Base-by-base conservation (phyloP, 257 asterid genomes). In the Ilex aquifolium region DNA sequence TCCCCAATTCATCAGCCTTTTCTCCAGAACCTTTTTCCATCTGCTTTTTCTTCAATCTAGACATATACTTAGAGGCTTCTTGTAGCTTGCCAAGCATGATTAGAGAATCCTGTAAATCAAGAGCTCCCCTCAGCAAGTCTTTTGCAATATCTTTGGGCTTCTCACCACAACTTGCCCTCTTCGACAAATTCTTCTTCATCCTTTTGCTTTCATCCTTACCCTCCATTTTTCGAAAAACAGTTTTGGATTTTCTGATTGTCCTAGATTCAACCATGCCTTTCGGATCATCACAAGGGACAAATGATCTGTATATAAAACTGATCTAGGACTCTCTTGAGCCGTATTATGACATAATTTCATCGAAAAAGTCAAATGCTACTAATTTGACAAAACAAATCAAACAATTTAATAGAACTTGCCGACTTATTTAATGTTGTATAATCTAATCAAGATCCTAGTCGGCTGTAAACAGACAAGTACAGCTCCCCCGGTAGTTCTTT, bases 261-360 rank as follows among this genome's bases (percentile, higher is more conserved):
- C 74, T 82, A 9, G 84, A 71, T 42, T 88, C 95, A 56, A 60
- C 82, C 44, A 88, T 82, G 7, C 96, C 96, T 71, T 75, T 86
- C 2, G 92, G 85, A 69, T 82, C 95, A 63, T 81, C 88, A 39
- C 96, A 88, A 7, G 85, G 76, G 78, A 88, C 74, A 16, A 88
- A 82, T 40, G 95, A 82, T 81, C 90, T 75, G 64, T 82, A 83
- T 82, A 83, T 32, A 72, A 82, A 62, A 59, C 79, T 57, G 96
- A 85, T 80, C 81, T 85, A 32, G 72, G 56, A 32, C 83, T 74
- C 76, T 81, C 89, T 63, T 76, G 88, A 77, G 85, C 86, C 85
- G 80, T 88, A 62, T 77, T 85, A 85, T 76, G 58, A 44, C 64
- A 73, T 68, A 61, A 60, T 17, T 8, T 42, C 50, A 63, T 27